Evolutionary conservation across 2,329 filamentous ascomycete genomes (phyloP), one percentile per base, ranked within the genome.

Genomic region (Cercospora berteroae): DNA sequence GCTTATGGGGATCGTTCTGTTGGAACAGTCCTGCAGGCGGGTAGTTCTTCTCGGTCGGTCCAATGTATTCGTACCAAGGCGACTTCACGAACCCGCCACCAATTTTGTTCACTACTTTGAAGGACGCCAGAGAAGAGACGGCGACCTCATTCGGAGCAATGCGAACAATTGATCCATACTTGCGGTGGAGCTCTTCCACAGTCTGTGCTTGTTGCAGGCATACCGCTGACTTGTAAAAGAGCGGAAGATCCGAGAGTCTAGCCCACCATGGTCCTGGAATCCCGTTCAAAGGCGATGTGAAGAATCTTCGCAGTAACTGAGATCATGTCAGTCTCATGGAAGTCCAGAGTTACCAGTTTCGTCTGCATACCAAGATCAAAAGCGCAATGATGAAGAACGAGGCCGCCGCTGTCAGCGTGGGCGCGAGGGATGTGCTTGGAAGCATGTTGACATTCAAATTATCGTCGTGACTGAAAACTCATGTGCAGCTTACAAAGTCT

Each of bases 171-270:
- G 71, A 67, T 2, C 75, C 75, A 64, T 76, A 76, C 25, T 70
- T 58, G 39, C 74, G 62, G 67, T 81, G 79, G 0, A 81, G 73
- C 5, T 70, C 65, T 64, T 81, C 74, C 31, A 81, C 79, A 68
- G 79, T 79, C 65, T 71, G 3, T 44, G 77, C 76, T 31, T 56
- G 59, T 25, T 59, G 42, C 29, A 12, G 27, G 12, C 44, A 36
- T 13, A 80, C 65, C 8, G 79, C 76, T 7, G 77, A 76, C 7
- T 73, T 70, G 63, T 80, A 81, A 31, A 81, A 81, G 31, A 81
- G 72, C 0, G 69, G 70, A 2, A 75, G 64, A 25, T 67, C 69
- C 3, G 74, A 73, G 36, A 70, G 71, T 42, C 65, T 56, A 9
- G 73, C 63, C 57, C 72, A 67, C 64, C 67, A 72, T 64, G 75